Percentiles rank a stretch among this genome's conserved stretches.
Evolutionary conservation across 2,329 filamentous ascomycete species (phyloP).

Genomic region (Myriosclerotinia duriaeana): DNA sequence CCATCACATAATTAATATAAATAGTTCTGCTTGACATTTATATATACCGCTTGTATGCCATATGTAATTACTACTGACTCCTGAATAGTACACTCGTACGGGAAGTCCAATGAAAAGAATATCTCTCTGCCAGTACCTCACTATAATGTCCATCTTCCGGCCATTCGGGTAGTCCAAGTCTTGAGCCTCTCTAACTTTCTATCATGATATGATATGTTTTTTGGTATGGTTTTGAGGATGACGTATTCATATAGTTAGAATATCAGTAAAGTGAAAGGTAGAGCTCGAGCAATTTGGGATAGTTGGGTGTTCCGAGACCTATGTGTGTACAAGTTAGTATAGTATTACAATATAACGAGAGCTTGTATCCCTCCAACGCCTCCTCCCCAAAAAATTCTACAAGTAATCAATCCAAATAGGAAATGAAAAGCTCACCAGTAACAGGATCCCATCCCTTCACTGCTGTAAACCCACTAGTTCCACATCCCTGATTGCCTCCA

Average conservation of each 20-base stretch:
- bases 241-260: background rate
- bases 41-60: no score
- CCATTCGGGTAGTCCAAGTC: background rate
- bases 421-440: constrained; percentile 34
- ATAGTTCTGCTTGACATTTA: no score
- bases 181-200: background rate
- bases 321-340: background rate
- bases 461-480: constrained; percentile 37
- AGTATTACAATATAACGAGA: background rate
- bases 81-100: no score
- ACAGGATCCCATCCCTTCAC: constrained; percentile 44
- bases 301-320: constrained; percentile 24
- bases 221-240: background rate
- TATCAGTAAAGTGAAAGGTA: constrained; percentile 18
- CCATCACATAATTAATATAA: no score
- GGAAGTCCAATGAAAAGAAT: no score
- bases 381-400: background rate
- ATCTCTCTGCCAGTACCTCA: background rate
- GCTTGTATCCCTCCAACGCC: background rate
- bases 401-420: background rate
- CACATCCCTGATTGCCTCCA: constrained; percentile 46
- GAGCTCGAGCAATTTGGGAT: constrained; percentile 10
- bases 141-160: background rate
- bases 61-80: no score
- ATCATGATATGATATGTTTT: background rate